Evolutionary conservation across 805 yeast genomes (phyloP), one percentile per base, ranked within the genome.

Genomic region (Nematodospora valgi): DNA sequence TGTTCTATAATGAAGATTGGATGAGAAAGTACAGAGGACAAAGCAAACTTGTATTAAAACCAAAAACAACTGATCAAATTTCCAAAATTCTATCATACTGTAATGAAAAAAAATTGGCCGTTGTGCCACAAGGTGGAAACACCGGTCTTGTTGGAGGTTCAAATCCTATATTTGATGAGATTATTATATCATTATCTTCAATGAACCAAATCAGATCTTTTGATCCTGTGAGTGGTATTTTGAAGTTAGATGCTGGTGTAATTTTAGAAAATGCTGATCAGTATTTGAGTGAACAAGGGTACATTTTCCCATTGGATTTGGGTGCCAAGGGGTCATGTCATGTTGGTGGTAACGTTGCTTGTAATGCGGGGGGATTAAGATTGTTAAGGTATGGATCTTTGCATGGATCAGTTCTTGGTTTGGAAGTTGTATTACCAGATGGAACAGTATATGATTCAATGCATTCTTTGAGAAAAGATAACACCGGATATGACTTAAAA

Each of bases 301-400:
- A 83, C 61, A 85, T 89, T 37, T 89, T 88, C 72, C 98, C 98
- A 18, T 68, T 89, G 34, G 98, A 89, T 56, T 66, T 89, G 42
- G 98, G 98, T 39, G 97, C 98, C 24, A 89, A 89, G 64, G 98
- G 98, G 10, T 86, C 96, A 2, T 91, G 97, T 56, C 95, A 86
- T 48, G 81, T 91, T 43, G 97, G 97, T 47, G 98, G 97, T 45
- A 85, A 81, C 35, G 91, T 87, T 28, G 95, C 96, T 13, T 87
- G 96, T 13, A 91, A 91, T 56, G 98, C 98, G 4, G 98, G 98
- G 53, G 98, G 98, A 1, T 72, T 89, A 49, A 70, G 98, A 53
- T 68, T 89, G 33, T 63, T 89, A 42, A 74, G 95, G 48, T 89
- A 87, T 56, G 97, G 97, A 3, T 86, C 95, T 5, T 72, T 89